Evolutionary conservation across 306 rosid genomes (phyloP).

Genomic region (Sindora glabra): DNA sequence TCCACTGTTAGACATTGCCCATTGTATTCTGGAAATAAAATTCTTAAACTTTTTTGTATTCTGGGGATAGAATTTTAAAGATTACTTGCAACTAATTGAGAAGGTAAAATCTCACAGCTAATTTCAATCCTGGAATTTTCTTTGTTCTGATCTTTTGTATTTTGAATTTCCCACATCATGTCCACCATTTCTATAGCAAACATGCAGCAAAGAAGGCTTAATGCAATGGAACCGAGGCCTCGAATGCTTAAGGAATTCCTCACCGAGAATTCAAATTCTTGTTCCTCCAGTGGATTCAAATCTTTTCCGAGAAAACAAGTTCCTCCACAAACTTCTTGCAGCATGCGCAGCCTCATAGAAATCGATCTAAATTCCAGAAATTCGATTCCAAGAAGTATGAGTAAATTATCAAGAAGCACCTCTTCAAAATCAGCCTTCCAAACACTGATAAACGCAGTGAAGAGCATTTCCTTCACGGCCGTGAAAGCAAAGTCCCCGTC

Average conservation of each 20-base stretch:
- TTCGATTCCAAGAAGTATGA: not conserved
- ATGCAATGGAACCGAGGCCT: conserved; percentile 18
- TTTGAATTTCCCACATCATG: too few species aligned
- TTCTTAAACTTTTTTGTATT: too few species aligned
- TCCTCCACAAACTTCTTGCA: not conserved
- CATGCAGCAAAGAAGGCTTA: conserved; percentile 12
- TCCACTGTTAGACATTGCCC: too few species aligned
- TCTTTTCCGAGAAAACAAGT: conserved; percentile 30
- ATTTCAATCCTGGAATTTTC: too few species aligned
- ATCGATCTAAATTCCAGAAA: not conserved
- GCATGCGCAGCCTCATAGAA: not conserved
- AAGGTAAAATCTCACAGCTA: too few species aligned
- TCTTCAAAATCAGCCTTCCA: conserved; percentile 39
- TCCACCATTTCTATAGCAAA: too few species aligned
- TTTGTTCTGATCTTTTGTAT: too few species aligned
- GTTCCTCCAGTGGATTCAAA: conserved; percentile 25
- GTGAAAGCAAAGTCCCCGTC: conserved; percentile 34
- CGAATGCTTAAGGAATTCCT: conserved; percentile 47
- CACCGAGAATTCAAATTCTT: conserved; percentile 17
- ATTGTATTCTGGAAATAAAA: too few species aligned
- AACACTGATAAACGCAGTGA: conserved; percentile 41
- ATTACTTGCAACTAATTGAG: too few species aligned
- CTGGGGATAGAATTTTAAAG: too few species aligned
- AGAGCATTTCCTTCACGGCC: conserved; percentile 33
- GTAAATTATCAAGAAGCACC: not conserved